Evolutionary conservation across 139 green algal species (phyloP), one percentile per base, ranked within the genome.

Genomic region (Spirogloea muscicola): DNA sequence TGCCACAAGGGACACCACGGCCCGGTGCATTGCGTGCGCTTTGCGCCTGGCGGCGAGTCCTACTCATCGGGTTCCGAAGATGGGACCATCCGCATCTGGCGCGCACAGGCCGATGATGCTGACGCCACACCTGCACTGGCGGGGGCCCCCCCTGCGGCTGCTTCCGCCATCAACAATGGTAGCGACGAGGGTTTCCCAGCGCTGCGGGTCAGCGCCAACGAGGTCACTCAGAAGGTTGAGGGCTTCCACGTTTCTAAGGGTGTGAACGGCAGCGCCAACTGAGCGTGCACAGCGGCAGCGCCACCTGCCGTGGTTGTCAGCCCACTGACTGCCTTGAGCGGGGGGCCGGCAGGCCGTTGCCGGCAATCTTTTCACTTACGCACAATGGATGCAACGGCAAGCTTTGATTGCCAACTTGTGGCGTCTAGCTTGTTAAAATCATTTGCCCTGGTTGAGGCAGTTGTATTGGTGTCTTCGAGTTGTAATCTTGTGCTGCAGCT

Each of bases 61-160:
- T 99, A 94, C 80, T 90, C 94, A 0, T 94, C 89, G 4, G 94
- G 94, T 7, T 94, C 86, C 4, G 94, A 98, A 67, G 94, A 98
- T 74, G 94, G 94, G 9, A 98, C 93, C 1, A 96, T 98, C 29
- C 85, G 94, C 40, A 91, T 98, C 58, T 98, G 93, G 93, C 66
- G 46, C 46, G 21, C 21, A 21, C 21, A 21, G 46, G 46, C 21
- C 21, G 21, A 21, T 31, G 46, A 55, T 21, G 46, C 46, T 55
- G 46, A 55, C 46, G 21, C 21, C 21, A 21, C 46, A 21, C 21
- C 21, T 21, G 21, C 46, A 55, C 21, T 55, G 21, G 46, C 21
- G 21, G 46, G 46, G 21, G 46, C 21, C 46, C 46, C 46, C 21
- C n/a, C n/a, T n/a, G n/a, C n/a, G n/a, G n/a, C n/a, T n/a, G n/a